Percentiles rank a stretch among this genome's conserved stretches.
Conservation (phyloP, 306 rosid genomes). For the Sophora flavescens region DNA sequence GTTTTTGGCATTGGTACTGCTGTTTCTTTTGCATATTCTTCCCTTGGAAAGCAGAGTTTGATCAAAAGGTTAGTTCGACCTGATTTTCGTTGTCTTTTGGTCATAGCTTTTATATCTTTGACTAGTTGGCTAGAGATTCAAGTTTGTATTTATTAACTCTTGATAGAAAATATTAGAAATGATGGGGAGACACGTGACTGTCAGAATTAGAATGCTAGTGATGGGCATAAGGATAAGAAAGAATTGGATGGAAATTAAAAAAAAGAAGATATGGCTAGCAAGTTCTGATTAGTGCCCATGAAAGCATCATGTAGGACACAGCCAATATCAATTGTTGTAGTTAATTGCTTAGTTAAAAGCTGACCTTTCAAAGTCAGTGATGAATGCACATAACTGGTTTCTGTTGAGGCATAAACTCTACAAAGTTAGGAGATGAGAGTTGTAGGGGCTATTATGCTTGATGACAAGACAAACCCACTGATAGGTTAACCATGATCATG, state of each 20-base stretch:
- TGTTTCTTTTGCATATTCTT: slow-evolving; percentile 57
- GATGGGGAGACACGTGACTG: neutral
- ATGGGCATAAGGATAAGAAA: neutral
- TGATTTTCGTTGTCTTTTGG: slow-evolving; percentile 4
- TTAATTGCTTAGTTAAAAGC: slow-evolving; percentile 19
- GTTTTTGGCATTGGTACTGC: slow-evolving; percentile 87
- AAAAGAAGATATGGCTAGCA: slow-evolving; percentile 6
- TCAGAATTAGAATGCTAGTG: slow-evolving; percentile 15
- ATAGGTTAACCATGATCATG: no score
- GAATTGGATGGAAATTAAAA: neutral
- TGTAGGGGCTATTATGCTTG: no score
- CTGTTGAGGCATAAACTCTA: neutral
- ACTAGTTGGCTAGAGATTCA: neutral
- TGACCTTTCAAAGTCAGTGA: slow-evolving; percentile 4
- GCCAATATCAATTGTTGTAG: neutral
- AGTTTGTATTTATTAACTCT: slow-evolving; percentile 15
- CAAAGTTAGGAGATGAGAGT: no score
- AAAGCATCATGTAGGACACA: slow-evolving; percentile 12
- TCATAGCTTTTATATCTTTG: neutral
- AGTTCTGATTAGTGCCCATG: slow-evolving; percentile 25
- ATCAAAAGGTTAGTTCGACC: slow-evolving; percentile 59
- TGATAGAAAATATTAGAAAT: slow-evolving; percentile 15
- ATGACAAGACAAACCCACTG: no score
- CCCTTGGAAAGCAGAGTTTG: slow-evolving; percentile 49
- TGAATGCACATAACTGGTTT: slow-evolving; percentile 9